Evolutionary conservation across 2,329 filamentous ascomycete genomes (phyloP).

Genomic region (Helminthosporium solani): DNA sequence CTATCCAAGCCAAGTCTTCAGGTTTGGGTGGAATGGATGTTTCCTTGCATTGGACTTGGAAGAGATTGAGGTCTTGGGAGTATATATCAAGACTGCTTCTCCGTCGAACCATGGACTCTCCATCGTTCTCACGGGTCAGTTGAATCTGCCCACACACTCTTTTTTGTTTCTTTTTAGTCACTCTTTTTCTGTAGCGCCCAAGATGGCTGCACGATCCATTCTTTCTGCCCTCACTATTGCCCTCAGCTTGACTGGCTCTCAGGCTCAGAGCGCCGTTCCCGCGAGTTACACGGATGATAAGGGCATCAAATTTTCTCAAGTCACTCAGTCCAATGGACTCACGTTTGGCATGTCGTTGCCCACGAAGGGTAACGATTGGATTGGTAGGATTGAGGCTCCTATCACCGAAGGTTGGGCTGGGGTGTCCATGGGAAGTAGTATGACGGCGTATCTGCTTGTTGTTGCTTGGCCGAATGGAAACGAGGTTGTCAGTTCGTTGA

Average conservation of each 20-base stretch:
- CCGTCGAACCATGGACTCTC: not conserved
- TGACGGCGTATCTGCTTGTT: conserved; percentile 49
- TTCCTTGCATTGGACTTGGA: not conserved
- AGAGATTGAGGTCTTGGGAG: not conserved
- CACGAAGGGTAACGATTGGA: conserved; percentile 48
- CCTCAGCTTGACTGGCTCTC: conserved; percentile 9
- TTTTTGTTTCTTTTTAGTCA: conserved; percentile 7
- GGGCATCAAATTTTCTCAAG: conserved; percentile 17
- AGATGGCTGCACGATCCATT: conserved; percentile 8
- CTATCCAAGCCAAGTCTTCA: no score
- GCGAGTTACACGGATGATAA: conserved; percentile 13
- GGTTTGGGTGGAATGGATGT: no score
- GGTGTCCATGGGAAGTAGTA: conserved; percentile 47
- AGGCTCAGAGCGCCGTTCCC: conserved; percentile 10
- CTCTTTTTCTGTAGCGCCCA: conserved; percentile 8
- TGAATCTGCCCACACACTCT: conserved; percentile 4
- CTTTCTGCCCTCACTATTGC: conserved; percentile 7
- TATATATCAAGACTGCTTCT: not conserved
- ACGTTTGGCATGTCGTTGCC: conserved; percentile 53
- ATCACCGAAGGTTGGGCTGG: conserved; percentile 49
- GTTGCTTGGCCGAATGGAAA: conserved; percentile 51
- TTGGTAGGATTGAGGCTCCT: conserved; percentile 52
- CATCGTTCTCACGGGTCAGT: conserved; percentile 2
- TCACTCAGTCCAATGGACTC: conserved; percentile 35
- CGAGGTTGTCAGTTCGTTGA: conserved; percentile 45